Evolutionary conservation across 163 green algal genomes (phyloP), one percentile per base, ranked within the genome.

Genomic region (Smithsoniella earleae): DNA sequence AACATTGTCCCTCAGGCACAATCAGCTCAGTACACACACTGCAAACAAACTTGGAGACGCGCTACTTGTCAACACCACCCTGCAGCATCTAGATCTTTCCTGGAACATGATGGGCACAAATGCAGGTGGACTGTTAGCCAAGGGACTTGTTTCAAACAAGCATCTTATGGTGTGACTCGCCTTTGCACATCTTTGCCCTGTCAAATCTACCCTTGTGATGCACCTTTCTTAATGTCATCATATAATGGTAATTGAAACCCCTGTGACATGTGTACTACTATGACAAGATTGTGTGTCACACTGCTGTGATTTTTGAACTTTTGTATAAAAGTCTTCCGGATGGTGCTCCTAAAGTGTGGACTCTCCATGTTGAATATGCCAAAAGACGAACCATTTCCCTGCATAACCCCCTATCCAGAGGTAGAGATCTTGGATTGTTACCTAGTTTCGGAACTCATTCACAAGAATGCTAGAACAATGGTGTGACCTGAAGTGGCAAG

Each of bases 31-130:
- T 25, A 33, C n/a, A 13, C 22, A 30, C 31, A n/a, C 58, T 2
- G 58, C 58, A 30, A 69, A 69, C 8, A n/a, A 30, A 4, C 18
- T 69, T 3, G 58, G 58, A 16, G 58, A 69, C 8, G 43, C 34
- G 20, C 22, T 69, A 33, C 6, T 69, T 30, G 18, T 25, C 1
- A 69, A 69, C 58, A 43, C 8, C 38, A 38, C 27, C 25, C 25
- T 69, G 8, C 58, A 33, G 31, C 16, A 25, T 5, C 58, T 69
- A 33, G 58, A 16, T 0, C 34, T 69, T 4, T 69, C 58, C 8
- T 69, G 58, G 58, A 69, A 69, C 25, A 36, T 31, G 8, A 5
- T 69, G 40, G 58, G 58, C 16, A 30, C 58, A 0, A 34, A 30
- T 43, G 58, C 58, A 16, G 58, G 58, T 38, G 58, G 22, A 38